A percentile compares a stretch with the other conserved stretches of the same genome.
Conservation (phyloP, 2,329 filamentous ascomycete species). For the Calcarisporium arbuscula region DNA sequence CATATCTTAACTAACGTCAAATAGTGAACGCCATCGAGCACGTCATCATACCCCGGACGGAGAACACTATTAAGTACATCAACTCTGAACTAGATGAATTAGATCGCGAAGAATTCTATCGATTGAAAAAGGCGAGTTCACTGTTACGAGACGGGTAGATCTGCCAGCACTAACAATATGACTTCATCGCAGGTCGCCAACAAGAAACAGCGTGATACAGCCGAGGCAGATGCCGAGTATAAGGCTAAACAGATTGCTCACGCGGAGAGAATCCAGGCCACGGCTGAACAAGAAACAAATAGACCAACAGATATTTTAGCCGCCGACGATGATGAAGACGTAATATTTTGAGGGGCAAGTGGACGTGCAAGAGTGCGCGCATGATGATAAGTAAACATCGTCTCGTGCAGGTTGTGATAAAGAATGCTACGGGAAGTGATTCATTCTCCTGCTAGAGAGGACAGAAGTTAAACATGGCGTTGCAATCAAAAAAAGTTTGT, state of each 20-base stretch:
- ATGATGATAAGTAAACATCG: no score
- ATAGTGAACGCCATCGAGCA: slow-evolving; percentile 91
- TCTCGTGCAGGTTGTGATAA: no score
- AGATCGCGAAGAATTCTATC: slow-evolving; percentile 96
- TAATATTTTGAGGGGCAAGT: slow-evolving; percentile 86
- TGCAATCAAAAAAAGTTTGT: no score
- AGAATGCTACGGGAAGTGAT: no score
- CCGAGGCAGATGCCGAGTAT: slow-evolving; percentile 66
- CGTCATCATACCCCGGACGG: slow-evolving; percentile 94
- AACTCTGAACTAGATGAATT: slow-evolving; percentile 97
- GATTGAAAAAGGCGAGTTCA: slow-evolving; percentile 69
- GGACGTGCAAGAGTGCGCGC: no score
- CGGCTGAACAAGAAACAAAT: slow-evolving; percentile 30
- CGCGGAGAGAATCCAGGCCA: slow-evolving; percentile 26
- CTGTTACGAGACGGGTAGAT: no score
- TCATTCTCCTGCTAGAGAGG: no score
- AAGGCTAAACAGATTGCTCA: slow-evolving; percentile 60
- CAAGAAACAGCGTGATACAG: slow-evolving; percentile 75
- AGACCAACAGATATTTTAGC: slow-evolving; percentile 60
- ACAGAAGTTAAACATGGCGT: no score
- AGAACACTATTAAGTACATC: slow-evolving; percentile 99
- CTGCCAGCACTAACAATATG: no score
- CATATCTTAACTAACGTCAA: slow-evolving; percentile 8
- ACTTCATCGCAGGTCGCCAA: slow-evolving; percentile 52
- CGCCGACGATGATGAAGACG: slow-evolving; percentile 72